A percentile compares a stretch with the other conserved stretches of the same genome.
Evolutionary conservation across 2,329 filamentous ascomycete species (phyloP).

Genomic region (Aspergillus cejpii): DNA sequence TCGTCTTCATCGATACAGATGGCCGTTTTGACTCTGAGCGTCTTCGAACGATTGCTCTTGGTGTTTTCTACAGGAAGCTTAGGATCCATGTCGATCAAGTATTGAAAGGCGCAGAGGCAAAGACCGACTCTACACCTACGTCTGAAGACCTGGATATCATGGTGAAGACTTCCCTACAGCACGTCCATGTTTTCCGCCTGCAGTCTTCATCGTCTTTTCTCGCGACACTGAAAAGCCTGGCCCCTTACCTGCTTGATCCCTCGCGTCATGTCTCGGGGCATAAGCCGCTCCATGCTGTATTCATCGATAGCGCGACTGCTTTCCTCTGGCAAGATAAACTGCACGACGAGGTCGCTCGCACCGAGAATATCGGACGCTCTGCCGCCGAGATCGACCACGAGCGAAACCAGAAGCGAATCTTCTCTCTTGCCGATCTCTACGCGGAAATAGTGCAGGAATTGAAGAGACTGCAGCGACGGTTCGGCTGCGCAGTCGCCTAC

Average conservation of each 20-base stretch:
- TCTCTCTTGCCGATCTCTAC: conserved; percentile 30
- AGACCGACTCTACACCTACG: neutral
- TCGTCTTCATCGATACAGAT: conserved; percentile 53
- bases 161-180: conserved; percentile 41
- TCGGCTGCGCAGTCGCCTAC: conserved; percentile 38
- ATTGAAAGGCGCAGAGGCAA: neutral
- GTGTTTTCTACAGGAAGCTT: conserved; percentile 20
- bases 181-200: conserved; percentile 55
- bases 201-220: conserved; percentile 47
- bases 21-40: conserved; percentile 48
- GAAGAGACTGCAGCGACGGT: conserved; percentile 32
- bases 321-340: conserved; percentile 51
- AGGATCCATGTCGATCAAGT: neutral
- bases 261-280: conserved; percentile 42
- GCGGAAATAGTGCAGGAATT: conserved; percentile 25
- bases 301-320: conserved; percentile 50
- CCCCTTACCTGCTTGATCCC: conserved; percentile 45
- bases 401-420: conserved; percentile 23
- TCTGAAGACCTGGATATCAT: conserved; percentile 20
- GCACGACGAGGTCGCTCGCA: conserved; percentile 39
- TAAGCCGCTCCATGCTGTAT: conserved; percentile 45
- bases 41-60: conserved; percentile 33
- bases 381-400: conserved; percentile 24
- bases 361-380: conserved; percentile 32
- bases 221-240: conserved; percentile 44